A percentile compares a stretch with the other conserved stretches of the same genome.
phyloP scores from a whole-genome alignment of 2,329 filamentous ascomycete species.

The Polytolypa hystricis region DNA sequence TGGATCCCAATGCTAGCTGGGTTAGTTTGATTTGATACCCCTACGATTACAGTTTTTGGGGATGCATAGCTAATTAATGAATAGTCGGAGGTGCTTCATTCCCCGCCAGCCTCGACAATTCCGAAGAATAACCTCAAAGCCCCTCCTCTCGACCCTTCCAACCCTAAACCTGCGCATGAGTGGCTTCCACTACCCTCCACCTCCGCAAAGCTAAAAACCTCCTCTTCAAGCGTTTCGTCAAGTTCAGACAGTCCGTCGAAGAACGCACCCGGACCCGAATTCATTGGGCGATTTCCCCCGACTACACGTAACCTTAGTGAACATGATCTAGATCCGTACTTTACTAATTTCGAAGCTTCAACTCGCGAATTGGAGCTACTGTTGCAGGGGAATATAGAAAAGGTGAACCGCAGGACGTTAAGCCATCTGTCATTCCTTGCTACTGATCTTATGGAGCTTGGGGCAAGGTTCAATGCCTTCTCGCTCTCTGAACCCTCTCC shows the following conservation, averaged over 20 bases:
- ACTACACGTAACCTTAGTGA: conserved; percentile 67
- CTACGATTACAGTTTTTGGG: conserved; percentile 19
- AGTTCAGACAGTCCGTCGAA: conserved; percentile 36
- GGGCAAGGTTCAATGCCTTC: conserved; percentile 94
- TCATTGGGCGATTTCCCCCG: conserved; percentile 72
- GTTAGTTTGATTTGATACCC: conserved; percentile 47
- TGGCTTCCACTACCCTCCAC: conserved; percentile 77
- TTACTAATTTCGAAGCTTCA: conserved; percentile 81
- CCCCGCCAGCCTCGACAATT: conserved; percentile 78
- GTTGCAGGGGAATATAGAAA: conserved; percentile 88
- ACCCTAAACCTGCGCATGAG: conserved; percentile 73
- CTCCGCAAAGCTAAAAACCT: conserved; percentile 70
- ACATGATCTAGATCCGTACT: conserved; percentile 89
- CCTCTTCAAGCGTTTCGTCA: conserved; percentile 21
- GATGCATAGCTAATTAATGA: too few relatives aligned
- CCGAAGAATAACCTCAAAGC: conserved; percentile 92
- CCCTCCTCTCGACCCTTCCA: conserved; percentile 89
- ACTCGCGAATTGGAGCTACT: conserved; percentile 85
- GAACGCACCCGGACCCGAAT: conserved; percentile 48
- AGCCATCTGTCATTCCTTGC: conserved; percentile 75
- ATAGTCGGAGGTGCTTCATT: conserved; percentile 88
- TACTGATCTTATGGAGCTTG: conserved; percentile 81
- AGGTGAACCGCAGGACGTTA: conserved; percentile 82
- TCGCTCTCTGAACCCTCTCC: conserved; percentile 85
- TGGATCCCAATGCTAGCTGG: conserved; percentile 98